phyloP scores from a whole-genome alignment of 2,329 filamentous ascomycete genomes.

The Phyllosticta citrichinensis region DNA sequence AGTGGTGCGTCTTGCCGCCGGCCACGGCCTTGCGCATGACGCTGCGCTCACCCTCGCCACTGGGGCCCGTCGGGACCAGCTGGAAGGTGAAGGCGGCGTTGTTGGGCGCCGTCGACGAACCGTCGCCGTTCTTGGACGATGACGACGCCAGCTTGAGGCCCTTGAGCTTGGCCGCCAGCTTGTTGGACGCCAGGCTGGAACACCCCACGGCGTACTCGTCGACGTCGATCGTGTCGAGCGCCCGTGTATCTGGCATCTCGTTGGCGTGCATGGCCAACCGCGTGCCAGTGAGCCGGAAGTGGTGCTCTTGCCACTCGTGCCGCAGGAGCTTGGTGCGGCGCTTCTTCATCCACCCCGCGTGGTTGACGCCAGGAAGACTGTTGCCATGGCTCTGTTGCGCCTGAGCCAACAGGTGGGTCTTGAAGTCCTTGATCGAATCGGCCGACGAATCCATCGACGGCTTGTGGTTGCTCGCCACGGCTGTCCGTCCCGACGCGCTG shows the following conservation, averaged over 20 bases:
- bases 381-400: constrained; percentile 21
- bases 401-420: constrained; percentile 6
- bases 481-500: constrained; percentile 6
- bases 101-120: constrained; percentile 42
- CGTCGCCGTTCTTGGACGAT: constrained; percentile 44
- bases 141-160: constrained; percentile 49
- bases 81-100: constrained; percentile 66
- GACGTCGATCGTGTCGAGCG: constrained; percentile 73
- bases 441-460: neutral
- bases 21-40: constrained; percentile 28
- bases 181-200: constrained; percentile 66
- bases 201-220: constrained; percentile 84
- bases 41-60: constrained; percentile 21
- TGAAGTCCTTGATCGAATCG: constrained; percentile 13
- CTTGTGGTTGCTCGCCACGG: neutral
- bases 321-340: constrained; percentile 80
- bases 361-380: constrained; percentile 43
- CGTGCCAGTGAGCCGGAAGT: constrained; percentile 66
- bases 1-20: constrained; percentile 80
- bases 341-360: constrained; percentile 89
- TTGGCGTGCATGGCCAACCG: constrained; percentile 56
- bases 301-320: constrained; percentile 88
- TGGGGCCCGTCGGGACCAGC: constrained; percentile 47
- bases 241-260: constrained; percentile 45
- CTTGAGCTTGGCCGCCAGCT: constrained; percentile 81